These are phyloP conservation scores for Aspergillus bridgeri DNA, from an alignment of 495 filamentous ascomycete species.

Conservation along the genomic window DNA sequence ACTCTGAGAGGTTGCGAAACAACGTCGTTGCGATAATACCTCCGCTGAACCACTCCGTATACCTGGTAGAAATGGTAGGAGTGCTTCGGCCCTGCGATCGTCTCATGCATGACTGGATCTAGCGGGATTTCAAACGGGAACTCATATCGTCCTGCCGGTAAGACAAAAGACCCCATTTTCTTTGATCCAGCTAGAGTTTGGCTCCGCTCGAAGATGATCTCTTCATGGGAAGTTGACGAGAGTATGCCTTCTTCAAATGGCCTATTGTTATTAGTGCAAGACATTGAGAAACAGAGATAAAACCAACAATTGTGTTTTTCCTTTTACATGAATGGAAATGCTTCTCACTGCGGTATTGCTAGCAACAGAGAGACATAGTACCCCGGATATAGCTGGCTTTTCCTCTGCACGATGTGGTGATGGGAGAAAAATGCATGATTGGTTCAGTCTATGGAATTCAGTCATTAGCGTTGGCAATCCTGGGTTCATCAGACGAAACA, in stretches of 20 bases:
- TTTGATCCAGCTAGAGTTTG: conserved; percentile 19
- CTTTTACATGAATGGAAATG: conserved; percentile 18
- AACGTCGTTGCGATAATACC: conserved; percentile 10
- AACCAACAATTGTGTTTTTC: conserved; percentile 18
- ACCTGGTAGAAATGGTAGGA: conserved; percentile 24
- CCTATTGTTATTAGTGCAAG: neutral
- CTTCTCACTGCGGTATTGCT: conserved; percentile 8
- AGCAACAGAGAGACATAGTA: conserved; percentile 11
- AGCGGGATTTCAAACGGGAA: conserved; percentile 26
- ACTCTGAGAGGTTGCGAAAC: conserved; percentile 17
- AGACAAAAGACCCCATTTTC: conserved; percentile 17
- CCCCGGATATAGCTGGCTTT: conserved; percentile 13
- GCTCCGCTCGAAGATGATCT: conserved; percentile 11
- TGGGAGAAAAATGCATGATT: conserved; percentile 20
- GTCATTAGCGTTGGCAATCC: neutral
- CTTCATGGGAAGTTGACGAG: conserved; percentile 6
- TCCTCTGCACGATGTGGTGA: conserved; percentile 1
- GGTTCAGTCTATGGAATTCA: conserved; percentile 12
- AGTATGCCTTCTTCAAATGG: conserved; percentile 8
- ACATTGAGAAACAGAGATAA: neutral
- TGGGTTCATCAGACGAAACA: too few relatives aligned
- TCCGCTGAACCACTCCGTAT: conserved; percentile 16
- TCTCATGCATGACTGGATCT: conserved; percentile 11
- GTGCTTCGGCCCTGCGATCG: conserved; percentile 15
- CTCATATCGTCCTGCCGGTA: conserved; percentile 23